A percentile compares a stretch with the other conserved stretches of the same genome.
phyloP scores from a whole-genome alignment of 2,329 filamentous ascomycete species.

The Diplodia sapinea region DNA sequence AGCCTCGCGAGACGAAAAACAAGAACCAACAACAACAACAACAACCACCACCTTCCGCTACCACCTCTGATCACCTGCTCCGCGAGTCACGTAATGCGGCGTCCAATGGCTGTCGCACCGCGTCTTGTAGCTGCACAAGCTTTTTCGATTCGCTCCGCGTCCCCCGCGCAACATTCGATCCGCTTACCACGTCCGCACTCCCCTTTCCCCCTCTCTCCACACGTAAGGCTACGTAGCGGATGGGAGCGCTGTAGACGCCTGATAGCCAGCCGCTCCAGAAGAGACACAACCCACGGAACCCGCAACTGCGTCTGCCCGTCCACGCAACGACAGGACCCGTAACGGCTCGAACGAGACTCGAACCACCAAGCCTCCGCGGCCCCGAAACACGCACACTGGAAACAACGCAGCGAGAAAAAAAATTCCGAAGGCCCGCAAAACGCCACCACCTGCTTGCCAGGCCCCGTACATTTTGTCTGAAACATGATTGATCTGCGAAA shows the following conservation, averaged over 20 bases:
- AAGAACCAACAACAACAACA: conserved; percentile 5
- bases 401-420: conserved; percentile 3
- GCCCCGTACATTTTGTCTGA: background rate
- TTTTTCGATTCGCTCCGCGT: conserved; percentile 16
- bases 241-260: conserved; percentile 15
- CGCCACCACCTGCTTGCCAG: background rate
- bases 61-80: conserved; percentile 11
- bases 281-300: background rate
- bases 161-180: background rate
- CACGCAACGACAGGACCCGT: background rate
- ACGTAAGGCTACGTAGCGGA: background rate
- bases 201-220: background rate
- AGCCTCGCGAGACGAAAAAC: background rate
- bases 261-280: background rate
- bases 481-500: conserved; percentile 12
- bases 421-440: background rate
- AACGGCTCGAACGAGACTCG: conserved; percentile 13
- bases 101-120: background rate
- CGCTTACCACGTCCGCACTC: background rate
- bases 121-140: conserved; percentile 8
- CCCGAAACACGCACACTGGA: conserved; percentile 3
- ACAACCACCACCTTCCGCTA: background rate
- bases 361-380: conserved; percentile 15
- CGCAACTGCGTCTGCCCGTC: background rate
- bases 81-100: conserved; percentile 5